These are phyloP conservation scores for Nelumbo lutea DNA, from an alignment of 164 flowering plant species.

Conservation along the genomic window DNA sequence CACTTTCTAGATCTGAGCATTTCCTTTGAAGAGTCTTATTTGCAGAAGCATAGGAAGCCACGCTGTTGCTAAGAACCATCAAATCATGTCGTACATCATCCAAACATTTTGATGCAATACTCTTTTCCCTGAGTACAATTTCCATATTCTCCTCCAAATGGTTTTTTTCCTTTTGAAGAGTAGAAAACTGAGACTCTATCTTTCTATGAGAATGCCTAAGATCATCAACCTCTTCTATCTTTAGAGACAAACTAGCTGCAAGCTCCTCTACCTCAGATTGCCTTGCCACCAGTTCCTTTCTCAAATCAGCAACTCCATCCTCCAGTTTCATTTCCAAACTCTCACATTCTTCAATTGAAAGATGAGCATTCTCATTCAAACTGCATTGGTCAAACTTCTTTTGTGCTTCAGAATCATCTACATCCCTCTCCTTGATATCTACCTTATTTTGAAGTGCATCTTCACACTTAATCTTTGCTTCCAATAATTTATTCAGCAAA, in stretches of 20 bases:
- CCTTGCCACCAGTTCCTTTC: conserved; percentile 24
- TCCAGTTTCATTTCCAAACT: conserved; percentile 24
- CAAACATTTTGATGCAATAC: conserved; percentile 36
- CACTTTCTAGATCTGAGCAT: conserved; percentile 43
- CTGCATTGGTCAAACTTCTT: conserved; percentile 19
- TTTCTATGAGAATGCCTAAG: conserved; percentile 25
- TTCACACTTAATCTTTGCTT: conserved; percentile 29
- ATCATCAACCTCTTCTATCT: conserved; percentile 39
- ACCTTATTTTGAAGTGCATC: conserved; percentile 17
- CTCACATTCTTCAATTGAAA: conserved; percentile 27
- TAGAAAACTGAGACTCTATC: conserved; percentile 34
- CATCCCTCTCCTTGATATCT: conserved; percentile 16
- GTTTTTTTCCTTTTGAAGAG: conserved; percentile 40
- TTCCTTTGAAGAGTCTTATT: conserved; percentile 49
- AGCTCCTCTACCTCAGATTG: conserved; percentile 29
- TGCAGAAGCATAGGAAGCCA: conserved; percentile 49
- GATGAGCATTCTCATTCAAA: conserved; percentile 10
- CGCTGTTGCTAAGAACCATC: conserved; percentile 30
- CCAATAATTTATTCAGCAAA: conserved; percentile 34
- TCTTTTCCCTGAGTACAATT: conserved; percentile 30
- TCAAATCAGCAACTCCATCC: conserved; percentile 21
- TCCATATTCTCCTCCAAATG: conserved; percentile 39
- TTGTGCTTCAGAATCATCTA: conserved; percentile 15
- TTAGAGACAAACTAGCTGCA: conserved; percentile 24
- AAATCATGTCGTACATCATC: conserved; percentile 46